phyloP scores from a whole-genome alignment of 2,329 filamentous ascomycete genomes.

The Penicillium corylophilum region DNA sequence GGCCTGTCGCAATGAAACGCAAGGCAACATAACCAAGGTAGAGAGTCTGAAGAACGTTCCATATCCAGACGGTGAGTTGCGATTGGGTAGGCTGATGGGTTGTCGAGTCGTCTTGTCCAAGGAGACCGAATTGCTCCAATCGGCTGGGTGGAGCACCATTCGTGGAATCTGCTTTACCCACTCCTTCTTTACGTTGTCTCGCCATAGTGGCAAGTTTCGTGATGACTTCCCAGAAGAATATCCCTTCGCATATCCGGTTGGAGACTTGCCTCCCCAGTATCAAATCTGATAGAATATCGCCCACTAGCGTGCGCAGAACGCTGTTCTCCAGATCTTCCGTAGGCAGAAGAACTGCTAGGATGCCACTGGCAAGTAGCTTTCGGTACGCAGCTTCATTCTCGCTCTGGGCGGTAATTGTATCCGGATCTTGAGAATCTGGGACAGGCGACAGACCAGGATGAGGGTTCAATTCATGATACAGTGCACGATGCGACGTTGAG shows the following conservation, averaged over 20 bases:
- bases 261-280: constrained; percentile 80
- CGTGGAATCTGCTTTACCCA: constrained; percentile 4
- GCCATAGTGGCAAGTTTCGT: constrained; percentile 61
- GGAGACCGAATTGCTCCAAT: constrained; percentile 58
- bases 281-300: constrained; percentile 85
- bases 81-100: constrained; percentile 35
- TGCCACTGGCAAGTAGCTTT: constrained; percentile 79
- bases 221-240: constrained; percentile 83
- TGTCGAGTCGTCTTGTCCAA: constrained; percentile 37
- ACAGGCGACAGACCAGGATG: constrained; percentile 78
- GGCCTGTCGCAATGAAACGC: constrained; percentile 63
- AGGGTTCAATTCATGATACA: constrained; percentile 82
- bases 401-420: constrained; percentile 59
- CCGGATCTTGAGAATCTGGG: constrained; percentile 56
- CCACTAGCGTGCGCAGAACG: constrained; percentile 78
- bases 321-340: constrained; percentile 89
- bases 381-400: constrained; percentile 82
- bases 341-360: constrained; percentile 79
- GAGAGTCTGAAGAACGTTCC: constrained; percentile 53
- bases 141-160: constrained; percentile 37
- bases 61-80: constrained; percentile 43
- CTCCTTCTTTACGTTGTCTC: background rate
- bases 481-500: constrained; percentile 60
- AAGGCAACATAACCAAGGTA: constrained; percentile 59
- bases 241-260: constrained; percentile 79